A percentile compares a stretch with the other conserved stretches of the same genome.
Evolutionary conservation across 139 green algal genomes (phyloP).

Genomic region (Parachlorella kessleri): DNA sequence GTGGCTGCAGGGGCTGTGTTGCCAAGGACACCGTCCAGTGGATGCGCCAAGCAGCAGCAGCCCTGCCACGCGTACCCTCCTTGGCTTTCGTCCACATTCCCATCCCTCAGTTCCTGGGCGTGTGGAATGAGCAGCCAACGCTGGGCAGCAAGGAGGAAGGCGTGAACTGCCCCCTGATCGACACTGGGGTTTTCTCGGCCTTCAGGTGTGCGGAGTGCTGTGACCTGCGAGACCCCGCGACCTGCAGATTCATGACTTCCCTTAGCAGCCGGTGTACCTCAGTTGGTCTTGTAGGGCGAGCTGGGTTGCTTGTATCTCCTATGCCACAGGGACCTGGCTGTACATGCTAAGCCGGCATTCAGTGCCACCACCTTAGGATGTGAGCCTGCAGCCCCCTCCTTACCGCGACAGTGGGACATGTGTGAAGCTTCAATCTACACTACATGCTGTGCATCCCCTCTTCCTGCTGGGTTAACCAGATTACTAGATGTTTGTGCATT

Average conservation of each 20-base stretch:
- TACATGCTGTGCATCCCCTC: too few relatives aligned
- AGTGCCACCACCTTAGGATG: too few relatives aligned
- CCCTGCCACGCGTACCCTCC: constrained; percentile 15
- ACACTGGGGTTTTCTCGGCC: constrained; percentile 18
- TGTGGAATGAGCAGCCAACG: constrained; percentile 8
- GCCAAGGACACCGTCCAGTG: not conserved
- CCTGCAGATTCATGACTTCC: too few relatives aligned
- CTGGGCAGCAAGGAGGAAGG: constrained; percentile 15
- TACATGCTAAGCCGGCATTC: too few relatives aligned
- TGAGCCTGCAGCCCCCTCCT: too few relatives aligned
- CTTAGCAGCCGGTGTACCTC: not conserved
- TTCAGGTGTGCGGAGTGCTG: constrained; percentile 10
- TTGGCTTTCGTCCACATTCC: constrained; percentile 40
- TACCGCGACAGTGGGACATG: too few relatives aligned
- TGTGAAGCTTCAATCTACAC: too few relatives aligned
- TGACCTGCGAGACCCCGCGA: too few relatives aligned
- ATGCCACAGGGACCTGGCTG: not conserved
- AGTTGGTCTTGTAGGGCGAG: not conserved
- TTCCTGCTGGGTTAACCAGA: too few relatives aligned
- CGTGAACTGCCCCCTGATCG: constrained; percentile 22
- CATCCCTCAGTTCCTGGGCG: constrained; percentile 25
- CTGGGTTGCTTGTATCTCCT: not conserved
- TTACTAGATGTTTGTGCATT: too few relatives aligned
- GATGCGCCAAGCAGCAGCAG: not conserved
- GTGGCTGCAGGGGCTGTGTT: constrained; percentile 33